Evolutionary conservation across 2,329 filamentous ascomycete species (phyloP).

Genomic region (Ophiostoma piceae): DNA sequence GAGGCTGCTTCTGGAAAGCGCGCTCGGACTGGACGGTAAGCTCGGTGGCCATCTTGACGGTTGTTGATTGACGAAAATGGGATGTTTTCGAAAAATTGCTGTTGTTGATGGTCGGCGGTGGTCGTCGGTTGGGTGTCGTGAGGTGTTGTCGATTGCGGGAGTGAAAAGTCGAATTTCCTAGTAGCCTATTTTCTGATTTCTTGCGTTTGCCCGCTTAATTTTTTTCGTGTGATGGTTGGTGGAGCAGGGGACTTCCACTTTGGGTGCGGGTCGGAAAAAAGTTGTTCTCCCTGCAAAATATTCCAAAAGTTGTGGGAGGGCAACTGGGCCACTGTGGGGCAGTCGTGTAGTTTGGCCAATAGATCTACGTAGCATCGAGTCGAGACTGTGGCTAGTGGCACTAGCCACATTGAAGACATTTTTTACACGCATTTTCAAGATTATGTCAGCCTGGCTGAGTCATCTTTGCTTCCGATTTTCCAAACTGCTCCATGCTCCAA

Average conservation of each 20-base stretch:
- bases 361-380: not conserved
- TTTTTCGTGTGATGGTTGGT: slow-evolving; percentile 29
- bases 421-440: not conserved
- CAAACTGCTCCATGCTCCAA: not conserved
- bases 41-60: slow-evolving; percentile 79
- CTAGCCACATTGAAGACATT: slow-evolving; percentile 10
- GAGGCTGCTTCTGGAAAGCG: slow-evolving; percentile 99
- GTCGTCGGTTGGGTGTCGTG: slow-evolving; percentile 20
- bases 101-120: slow-evolving; percentile 18
- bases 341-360: not conserved
- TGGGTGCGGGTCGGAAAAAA: slow-evolving; percentile 25
- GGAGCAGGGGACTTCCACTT: slow-evolving; percentile 21
- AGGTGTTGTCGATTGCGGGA: slow-evolving; percentile 17
- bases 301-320: slow-evolving; percentile 28
- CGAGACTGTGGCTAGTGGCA: slow-evolving; percentile 5
- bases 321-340: slow-evolving; percentile 20
- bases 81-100: slow-evolving; percentile 12
- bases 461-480: not conserved
- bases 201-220: slow-evolving; percentile 19
- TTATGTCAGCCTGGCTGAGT: not conserved
- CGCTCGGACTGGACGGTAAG: slow-evolving; percentile 99
- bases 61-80: slow-evolving; percentile 20
- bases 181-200: slow-evolving; percentile 25
- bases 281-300: slow-evolving; percentile 20
- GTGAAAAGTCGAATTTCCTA: slow-evolving; percentile 20